A percentile compares a stretch with the other conserved stretches of the same genome.
phyloP scores from a whole-genome alignment of 495 filamentous ascomycete genomes.

The Neurospora sp. region DNA sequence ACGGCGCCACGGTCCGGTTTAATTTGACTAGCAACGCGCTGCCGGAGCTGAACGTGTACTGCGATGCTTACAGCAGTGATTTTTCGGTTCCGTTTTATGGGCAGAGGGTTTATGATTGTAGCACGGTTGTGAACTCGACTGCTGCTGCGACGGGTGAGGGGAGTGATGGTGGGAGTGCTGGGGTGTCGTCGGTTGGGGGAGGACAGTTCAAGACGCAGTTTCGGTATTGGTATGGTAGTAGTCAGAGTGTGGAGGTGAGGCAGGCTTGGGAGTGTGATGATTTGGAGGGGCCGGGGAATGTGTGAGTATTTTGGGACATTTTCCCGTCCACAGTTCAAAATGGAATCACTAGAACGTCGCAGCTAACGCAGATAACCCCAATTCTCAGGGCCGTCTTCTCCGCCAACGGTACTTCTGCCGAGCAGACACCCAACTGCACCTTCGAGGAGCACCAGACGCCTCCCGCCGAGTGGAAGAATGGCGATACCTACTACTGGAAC shows the following conservation, averaged over 20 bases:
- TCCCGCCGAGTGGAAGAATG: neutral
- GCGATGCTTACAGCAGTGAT: neutral
- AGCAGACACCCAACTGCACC: neutral
- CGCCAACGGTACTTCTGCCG: neutral
- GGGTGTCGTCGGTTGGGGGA: neutral
- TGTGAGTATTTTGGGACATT: neutral
- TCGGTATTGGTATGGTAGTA: neutral
- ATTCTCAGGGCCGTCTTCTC: neutral
- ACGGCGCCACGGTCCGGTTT: conserved; percentile 5
- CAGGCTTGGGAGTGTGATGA: neutral
- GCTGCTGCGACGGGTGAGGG: too few species aligned
- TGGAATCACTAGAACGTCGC: neutral
- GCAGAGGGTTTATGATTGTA: neutral
- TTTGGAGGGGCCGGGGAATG: neutral
- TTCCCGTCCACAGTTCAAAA: too few species aligned
- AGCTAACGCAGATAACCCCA: neutral
- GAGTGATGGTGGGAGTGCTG: neutral
- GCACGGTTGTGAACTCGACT: neutral
- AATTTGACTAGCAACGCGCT: conserved; percentile 12
- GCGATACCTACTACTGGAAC: neutral
- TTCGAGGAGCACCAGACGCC: neutral
- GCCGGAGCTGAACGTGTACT: neutral
- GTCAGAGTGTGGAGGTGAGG: neutral
- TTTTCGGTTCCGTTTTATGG: neutral
- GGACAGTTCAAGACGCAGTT: neutral